Evolutionary conservation across 2,329 filamentous ascomycete genomes (phyloP), one percentile per base, ranked within the genome.

Genomic region (Aspergillus proliferans): DNA sequence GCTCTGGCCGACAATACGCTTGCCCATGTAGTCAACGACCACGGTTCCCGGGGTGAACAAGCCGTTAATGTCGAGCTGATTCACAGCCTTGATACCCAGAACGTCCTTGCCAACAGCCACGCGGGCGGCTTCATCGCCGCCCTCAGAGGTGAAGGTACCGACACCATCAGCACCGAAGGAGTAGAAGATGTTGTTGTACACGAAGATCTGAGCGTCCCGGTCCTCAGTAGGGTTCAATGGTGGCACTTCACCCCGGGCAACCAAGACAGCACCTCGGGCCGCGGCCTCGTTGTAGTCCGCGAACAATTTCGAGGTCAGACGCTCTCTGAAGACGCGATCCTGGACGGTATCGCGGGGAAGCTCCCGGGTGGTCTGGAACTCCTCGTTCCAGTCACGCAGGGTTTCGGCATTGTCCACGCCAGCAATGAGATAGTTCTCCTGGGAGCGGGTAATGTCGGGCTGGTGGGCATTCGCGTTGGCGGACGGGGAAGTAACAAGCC

Each of bases 121-220:
- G 51, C 92, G 84, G 12, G 93, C 93, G 56, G 93, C 93, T 73
- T 98, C 93, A 58, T 98, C 92, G 18, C 93, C 93, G 57, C 93
- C 93, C 72, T 98, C 93, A 3, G 87, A 91, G 9, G 90, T 91
- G 69, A 98, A 98, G 14, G 93, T 98, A 40, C 93, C 92, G 42
- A 97, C 93, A 46, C 93, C 94, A 68, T 98, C 93, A 41, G 93
- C 92, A 54, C 93, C 93, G 60, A 96, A 97, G 0, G 93, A 97
- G 76, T 95, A 98, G 76, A 98, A 98, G 58, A 98, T 90, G 72
- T 98, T 98, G 78, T 97, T 97, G 77, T 97, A 96, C 21, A 98
- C 92, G 63, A 95, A 98, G 57, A 98, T 98, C 69, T 98, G 93
- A 3, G 93, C 93, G 68, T 98, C 92, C 58, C 80, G 83, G 55